Evolutionary conservation across 106 monocot genomes (phyloP).

Genomic region (Hemerocallis citrina): DNA sequence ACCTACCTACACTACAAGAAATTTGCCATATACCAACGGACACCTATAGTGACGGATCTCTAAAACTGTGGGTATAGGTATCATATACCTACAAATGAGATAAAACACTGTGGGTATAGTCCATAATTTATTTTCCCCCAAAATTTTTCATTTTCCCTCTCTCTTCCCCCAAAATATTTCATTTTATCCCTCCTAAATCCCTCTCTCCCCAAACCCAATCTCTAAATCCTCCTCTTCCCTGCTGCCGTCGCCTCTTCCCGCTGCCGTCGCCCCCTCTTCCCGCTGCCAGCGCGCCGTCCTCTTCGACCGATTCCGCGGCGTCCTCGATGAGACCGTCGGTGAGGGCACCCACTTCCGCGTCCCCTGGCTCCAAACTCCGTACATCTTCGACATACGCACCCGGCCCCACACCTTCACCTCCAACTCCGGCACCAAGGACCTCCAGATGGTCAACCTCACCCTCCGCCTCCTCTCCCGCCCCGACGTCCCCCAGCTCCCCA

Average conservation of each 20-base stretch:
- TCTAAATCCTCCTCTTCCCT: conserved; percentile 4
- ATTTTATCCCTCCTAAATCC: too few species aligned
- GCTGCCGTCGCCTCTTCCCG: conserved; percentile 30
- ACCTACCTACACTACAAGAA: too few species aligned
- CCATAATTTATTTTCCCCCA: too few species aligned
- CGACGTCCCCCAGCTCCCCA: conserved; percentile 48
- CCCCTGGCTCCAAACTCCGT: conserved; percentile 90
- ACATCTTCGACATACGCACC: conserved; percentile 92
- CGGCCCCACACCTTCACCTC: conserved; percentile 91
- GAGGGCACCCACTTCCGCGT: conserved; percentile 90
- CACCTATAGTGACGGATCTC: too few species aligned
- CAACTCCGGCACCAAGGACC: conserved; percentile 91
- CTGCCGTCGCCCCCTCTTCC: conserved; percentile 73
- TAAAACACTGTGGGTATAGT: too few species aligned
- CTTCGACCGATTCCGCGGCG: conserved; percentile 93
- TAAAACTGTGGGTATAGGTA: too few species aligned
- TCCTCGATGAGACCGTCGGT: conserved; percentile 59
- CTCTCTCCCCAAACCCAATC: too few species aligned
- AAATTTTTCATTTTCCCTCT: too few species aligned
- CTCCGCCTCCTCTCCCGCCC: conserved; percentile 82
- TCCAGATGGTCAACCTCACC: conserved; percentile 95
- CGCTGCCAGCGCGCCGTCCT: conserved; percentile 88
- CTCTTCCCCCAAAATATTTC: too few species aligned
- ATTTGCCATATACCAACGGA: too few species aligned
- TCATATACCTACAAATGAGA: too few species aligned